Percentiles rank a stretch among this genome's conserved stretches.
Evolutionary conservation across 2,329 filamentous ascomycete species (phyloP).

Genomic region (Aspergillus intermedius): DNA sequence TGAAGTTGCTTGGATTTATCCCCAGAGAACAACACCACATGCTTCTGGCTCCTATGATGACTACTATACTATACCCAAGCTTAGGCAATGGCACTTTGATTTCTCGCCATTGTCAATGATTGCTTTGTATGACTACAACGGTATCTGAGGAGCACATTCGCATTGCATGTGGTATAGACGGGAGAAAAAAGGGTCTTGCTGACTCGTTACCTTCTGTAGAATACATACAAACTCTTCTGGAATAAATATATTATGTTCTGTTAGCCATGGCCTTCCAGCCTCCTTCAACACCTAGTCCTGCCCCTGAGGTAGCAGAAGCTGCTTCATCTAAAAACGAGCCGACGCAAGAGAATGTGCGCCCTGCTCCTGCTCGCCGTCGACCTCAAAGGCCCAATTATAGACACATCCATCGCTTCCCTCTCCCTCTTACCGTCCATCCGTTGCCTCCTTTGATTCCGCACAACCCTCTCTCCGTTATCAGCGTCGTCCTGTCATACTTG

Average conservation of each 20-base stretch:
- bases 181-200: conserved; percentile 13
- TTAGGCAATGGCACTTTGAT: conserved; percentile 46
- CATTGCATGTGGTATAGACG: neutral
- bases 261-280: conserved; percentile 23
- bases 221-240: conserved; percentile 1
- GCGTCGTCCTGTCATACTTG: conserved; percentile 70
- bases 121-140: conserved; percentile 77
- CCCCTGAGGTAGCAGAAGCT: conserved; percentile 6
- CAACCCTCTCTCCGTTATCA: conserved; percentile 82
- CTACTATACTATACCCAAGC: conserved; percentile 31
- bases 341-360: conserved; percentile 12
- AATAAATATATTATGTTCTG: conserved; percentile 18
- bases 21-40: neutral
- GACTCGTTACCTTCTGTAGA: conserved; percentile 16
- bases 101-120: conserved; percentile 47
- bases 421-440: conserved; percentile 74
- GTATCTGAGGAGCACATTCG: conserved; percentile 69
- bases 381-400: conserved; percentile 52
- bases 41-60: conserved; percentile 40
- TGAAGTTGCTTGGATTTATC: neutral
- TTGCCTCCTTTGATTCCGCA: conserved; percentile 83
- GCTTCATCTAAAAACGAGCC: conserved; percentile 10
- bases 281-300: conserved; percentile 12
- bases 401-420: conserved; percentile 73
- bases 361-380: conserved; percentile 21